Evolutionary conservation across 805 yeast species (phyloP).

Genomic region (Lipomyces orientalis): DNA sequence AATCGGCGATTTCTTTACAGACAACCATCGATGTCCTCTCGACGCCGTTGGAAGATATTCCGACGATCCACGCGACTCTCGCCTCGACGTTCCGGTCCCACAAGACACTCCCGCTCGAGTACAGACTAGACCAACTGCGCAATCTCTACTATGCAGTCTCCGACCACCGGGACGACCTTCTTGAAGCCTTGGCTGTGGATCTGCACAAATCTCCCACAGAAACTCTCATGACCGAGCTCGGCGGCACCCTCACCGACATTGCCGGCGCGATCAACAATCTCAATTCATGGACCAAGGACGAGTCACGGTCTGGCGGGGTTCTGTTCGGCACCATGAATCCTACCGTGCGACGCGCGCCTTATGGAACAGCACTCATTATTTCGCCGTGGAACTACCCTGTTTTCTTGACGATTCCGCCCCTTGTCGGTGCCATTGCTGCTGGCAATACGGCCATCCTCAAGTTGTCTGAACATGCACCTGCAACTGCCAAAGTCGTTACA

Average conservation of each 20-base stretch:
- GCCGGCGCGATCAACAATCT: conserved; percentile 63
- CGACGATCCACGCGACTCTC: conserved; percentile 53
- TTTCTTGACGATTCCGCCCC: conserved; percentile 63
- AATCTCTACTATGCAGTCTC: conserved; percentile 66
- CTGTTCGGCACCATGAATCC: conserved; percentile 33
- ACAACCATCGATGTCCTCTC: conserved; percentile 1
- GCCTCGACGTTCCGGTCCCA: conserved; percentile 52
- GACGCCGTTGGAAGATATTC: conserved; percentile 54
- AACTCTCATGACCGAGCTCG: conserved; percentile 63
- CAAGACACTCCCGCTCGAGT: conserved; percentile 58
- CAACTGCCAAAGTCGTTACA: conserved; percentile 62
- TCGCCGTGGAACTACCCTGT: conserved; percentile 85
- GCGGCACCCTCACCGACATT: conserved; percentile 59
- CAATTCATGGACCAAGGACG: conserved; percentile 65
- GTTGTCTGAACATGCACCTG: conserved; percentile 75
- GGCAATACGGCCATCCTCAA: conserved; percentile 83
- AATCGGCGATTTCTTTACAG: background rate
- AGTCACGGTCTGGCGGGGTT: conserved; percentile 38
- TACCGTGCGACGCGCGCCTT: conserved; percentile 45
- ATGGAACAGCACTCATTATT: conserved; percentile 74
- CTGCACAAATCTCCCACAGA: conserved; percentile 70
- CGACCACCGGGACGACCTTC: conserved; percentile 61
- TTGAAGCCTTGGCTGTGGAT: conserved; percentile 67
- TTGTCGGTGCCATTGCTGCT: conserved; percentile 80
- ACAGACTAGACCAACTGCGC: conserved; percentile 66